phyloP scores from a whole-genome alignment of 2,329 filamentous ascomycete species.

The Fusarium guadeloupense region DNA sequence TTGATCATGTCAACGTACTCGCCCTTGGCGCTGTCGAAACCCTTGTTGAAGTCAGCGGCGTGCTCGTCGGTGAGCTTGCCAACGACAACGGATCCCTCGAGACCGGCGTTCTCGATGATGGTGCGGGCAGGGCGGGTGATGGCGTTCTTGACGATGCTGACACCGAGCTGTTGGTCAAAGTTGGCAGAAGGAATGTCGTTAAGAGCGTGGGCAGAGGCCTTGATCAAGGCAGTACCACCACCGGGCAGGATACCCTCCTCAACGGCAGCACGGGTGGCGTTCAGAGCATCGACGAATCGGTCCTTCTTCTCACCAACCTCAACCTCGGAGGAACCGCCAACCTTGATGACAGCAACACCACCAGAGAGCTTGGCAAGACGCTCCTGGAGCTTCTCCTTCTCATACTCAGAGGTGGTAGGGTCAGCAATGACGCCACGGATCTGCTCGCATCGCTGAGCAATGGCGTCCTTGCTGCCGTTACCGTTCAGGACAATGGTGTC shows the following conservation, averaged over 20 bases:
- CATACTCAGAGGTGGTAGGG: slow-evolving; percentile 95
- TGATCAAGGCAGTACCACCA: slow-evolving; percentile 97
- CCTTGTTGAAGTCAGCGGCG: slow-evolving; percentile 94
- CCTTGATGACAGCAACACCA: slow-evolving; percentile 99
- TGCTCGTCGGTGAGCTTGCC: slow-evolving; percentile 98
- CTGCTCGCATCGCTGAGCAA: slow-evolving; percentile 97
- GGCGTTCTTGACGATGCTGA: slow-evolving; percentile 96
- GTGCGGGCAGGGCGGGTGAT: slow-evolving; percentile 94
- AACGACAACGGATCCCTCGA: slow-evolving; percentile 94
- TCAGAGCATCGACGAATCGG: slow-evolving; percentile 96
- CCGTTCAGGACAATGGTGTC: slow-evolving; percentile 99
- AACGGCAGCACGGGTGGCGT: slow-evolving; percentile 96
- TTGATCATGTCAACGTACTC: slow-evolving; percentile 99
- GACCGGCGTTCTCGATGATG: slow-evolving; percentile 97
- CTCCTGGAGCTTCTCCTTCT: slow-evolving; percentile 99
- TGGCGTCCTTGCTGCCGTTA: slow-evolving; percentile 91
- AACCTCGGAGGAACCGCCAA: slow-evolving; percentile 95
- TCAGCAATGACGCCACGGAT: slow-evolving; percentile 97
- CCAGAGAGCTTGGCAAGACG: slow-evolving; percentile 99
- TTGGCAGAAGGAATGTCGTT: slow-evolving; percentile 85
- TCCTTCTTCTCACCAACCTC: slow-evolving; percentile 99
- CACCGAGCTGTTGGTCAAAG: slow-evolving; percentile 99
- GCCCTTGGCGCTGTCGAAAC: slow-evolving; percentile 95
- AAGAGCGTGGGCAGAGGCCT: slow-evolving; percentile 92
- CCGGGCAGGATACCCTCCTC: slow-evolving; percentile 99